Conservation (phyloP, 768 basidiomycete species). For the Fomitopsis serialis region DNA sequence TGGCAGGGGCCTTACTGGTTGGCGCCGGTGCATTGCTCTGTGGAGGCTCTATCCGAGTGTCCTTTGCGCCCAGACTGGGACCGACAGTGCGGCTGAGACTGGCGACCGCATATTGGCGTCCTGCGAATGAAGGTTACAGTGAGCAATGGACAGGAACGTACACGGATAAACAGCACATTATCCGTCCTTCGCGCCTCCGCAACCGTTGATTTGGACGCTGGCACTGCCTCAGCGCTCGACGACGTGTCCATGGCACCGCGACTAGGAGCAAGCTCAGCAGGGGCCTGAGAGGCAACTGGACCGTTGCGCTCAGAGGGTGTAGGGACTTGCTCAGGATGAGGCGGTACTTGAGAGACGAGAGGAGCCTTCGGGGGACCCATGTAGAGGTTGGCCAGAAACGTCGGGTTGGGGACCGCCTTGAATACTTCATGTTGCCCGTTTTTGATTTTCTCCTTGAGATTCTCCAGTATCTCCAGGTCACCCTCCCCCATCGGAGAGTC, state of each 20-base stretch:
- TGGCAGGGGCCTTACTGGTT: background rate
- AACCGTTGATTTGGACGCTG: background rate
- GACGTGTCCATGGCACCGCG: background rate
- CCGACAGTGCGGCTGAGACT: background rate
- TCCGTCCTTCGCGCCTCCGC: background rate
- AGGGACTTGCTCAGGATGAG: conserved; percentile 32
- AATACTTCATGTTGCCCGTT: conserved; percentile 69
- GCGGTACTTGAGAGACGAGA: conserved; percentile 22
- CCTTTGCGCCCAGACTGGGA: background rate
- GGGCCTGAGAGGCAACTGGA: conserved; percentile 14
- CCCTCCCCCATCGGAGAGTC: conserved; percentile 46
- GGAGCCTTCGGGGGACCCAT: conserved; percentile 39
- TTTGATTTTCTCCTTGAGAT: conserved; percentile 69
- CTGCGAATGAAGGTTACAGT: background rate
- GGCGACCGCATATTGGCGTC: background rate
- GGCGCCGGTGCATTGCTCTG: background rate
- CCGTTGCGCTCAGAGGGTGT: conserved; percentile 25
- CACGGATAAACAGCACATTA: background rate
- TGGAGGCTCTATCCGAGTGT: background rate
- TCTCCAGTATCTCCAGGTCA: conserved; percentile 72
- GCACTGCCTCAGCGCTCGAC: background rate
- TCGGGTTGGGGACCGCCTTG: conserved; percentile 60
- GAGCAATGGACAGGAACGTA: background rate
- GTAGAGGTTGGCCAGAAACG: conserved; percentile 58
- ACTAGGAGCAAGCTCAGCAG: conserved; percentile 10